Percentiles rank a stretch among this genome's conserved stretches.
Evolutionary conservation across 495 filamentous ascomycete genomes (phyloP).

Genomic region (Parathielavia hyrcaniae): DNA sequence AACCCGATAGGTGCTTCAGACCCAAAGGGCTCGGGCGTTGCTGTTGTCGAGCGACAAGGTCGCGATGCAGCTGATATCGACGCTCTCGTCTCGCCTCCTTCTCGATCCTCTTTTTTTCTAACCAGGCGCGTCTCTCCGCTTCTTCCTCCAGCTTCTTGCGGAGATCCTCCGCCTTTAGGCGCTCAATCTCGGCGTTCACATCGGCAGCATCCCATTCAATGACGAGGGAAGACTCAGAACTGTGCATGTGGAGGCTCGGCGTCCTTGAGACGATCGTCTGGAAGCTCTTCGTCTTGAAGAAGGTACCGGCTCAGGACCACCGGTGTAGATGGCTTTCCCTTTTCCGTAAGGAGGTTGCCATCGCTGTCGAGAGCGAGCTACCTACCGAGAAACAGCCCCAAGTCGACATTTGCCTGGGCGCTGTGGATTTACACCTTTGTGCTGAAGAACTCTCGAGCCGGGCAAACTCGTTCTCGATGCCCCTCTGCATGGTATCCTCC

Average conservation of each 20-base stretch:
- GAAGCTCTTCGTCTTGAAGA: not conserved
- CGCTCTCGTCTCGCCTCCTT: not conserved
- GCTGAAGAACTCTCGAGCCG: not conserved
- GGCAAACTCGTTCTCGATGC: slow-evolving; percentile 9
- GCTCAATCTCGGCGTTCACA: not conserved
- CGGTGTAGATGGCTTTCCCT: not conserved
- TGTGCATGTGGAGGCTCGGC: not conserved
- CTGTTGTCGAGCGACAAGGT: not conserved
- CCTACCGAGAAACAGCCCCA: slow-evolving; percentile 13
- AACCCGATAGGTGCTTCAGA: not conserved
- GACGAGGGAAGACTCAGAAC: not conserved
- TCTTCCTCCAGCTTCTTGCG: not conserved
- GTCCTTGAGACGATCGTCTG: not conserved
- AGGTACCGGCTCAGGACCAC: not conserved
- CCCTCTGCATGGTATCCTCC: slow-evolving; percentile 13
- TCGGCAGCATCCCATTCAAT: not conserved
- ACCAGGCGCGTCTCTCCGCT: not conserved
- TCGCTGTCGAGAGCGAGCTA: slow-evolving; percentile 9
- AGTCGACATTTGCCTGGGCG: slow-evolving; percentile 9
- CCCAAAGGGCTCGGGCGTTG: not conserved
- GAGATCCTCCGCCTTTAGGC: not conserved
- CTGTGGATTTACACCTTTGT: not conserved
- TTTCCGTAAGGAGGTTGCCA: not conserved
- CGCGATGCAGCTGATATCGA: not conserved
- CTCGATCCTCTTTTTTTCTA: not conserved